Percentiles rank a stretch among this genome's conserved stretches.
These are phyloP conservation scores for Spergularia bocconei DNA, from an alignment of 148 eudicot genomes.

Conservation along the genomic window DNA sequence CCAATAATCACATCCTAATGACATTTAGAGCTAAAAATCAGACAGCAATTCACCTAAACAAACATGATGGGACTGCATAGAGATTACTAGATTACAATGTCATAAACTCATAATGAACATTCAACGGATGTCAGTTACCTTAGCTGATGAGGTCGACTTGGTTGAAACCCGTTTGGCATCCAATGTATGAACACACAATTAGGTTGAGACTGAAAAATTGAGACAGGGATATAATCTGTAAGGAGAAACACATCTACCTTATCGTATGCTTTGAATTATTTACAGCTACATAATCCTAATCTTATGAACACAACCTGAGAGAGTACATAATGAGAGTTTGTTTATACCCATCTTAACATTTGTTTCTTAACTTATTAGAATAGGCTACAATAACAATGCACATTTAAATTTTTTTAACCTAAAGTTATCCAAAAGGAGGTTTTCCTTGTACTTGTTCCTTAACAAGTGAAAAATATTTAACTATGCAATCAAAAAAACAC, in stretches of 20 bases:
- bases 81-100: background rate
- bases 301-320: constrained; percentile 19
- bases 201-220: background rate
- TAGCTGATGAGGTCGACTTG: too few relatives aligned
- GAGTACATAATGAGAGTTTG: constrained; percentile 1
- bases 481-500: constrained; percentile 6
- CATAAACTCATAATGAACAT: background rate
- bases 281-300: constrained; percentile 27
- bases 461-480: constrained; percentile 20
- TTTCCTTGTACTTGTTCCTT: constrained; percentile 12
- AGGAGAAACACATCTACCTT: constrained; percentile 16
- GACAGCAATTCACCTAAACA: background rate
- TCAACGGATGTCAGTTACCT: background rate
- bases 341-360: constrained; percentile 4
- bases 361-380: constrained; percentile 21
- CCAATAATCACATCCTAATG: constrained; percentile 15
- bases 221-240: constrained; percentile 15
- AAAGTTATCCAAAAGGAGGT: constrained; percentile 26
- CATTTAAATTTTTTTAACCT: constrained; percentile 19
- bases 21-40: background rate
- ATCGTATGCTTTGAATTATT: constrained; percentile 25
- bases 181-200: constrained; percentile 1
- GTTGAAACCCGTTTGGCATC: background rate
- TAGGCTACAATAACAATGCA: constrained; percentile 34
- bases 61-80: constrained; percentile 12